Base-by-base conservation (phyloP, 2,329 filamentous ascomycete genomes). In the Ceratocystis eucalypticola region DNA sequence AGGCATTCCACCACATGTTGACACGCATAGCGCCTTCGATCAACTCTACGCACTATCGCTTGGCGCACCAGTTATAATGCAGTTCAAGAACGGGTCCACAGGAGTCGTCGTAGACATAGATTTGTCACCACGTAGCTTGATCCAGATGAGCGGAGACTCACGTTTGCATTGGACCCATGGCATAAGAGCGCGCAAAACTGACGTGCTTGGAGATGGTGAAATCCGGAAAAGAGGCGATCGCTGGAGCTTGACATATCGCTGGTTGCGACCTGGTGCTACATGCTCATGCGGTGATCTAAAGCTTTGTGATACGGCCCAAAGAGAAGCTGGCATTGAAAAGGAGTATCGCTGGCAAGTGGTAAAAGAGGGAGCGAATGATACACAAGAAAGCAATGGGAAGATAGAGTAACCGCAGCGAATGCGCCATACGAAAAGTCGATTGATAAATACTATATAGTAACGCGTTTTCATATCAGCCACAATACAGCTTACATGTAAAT, bases 1-100 rank as follows among this genome's bases (percentile, higher is more conserved):
- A 0, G 83, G 83, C 1, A 85, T 85, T 69, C 83, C 83, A 8
- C 83, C 83, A 0, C 83, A 85, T 70, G 82, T 82, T 65, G 83
- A 85, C 72, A 83, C 82, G 2, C 83, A 84, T 72, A 73, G 73
- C 8, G 73, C 76, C 0, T 77, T 76, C 41, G 77, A 76, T 66
- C 77, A 79, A 69, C 74, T 80, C 1, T 80, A 80, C 66, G 73
- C 77, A 10, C 70, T 80, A 0, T 79, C 77, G 0, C 74, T 79
- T 1, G 78, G 78, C 0, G 71, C 74, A 0, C 74, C 76, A 0
- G 71, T 80, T 0, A 68, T 76, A n/a, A 80, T 80, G 77, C 75
- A 77, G 68, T 80, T 80, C 53, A 72, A 73, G 5, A 69, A 74
- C 12, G 71, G 69, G 7, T 68, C 70, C 0, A 72, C 69, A 4